Evolutionary conservation across 768 basidiomycete genomes (phyloP).

Genomic region (Lentinula lateritia): DNA sequence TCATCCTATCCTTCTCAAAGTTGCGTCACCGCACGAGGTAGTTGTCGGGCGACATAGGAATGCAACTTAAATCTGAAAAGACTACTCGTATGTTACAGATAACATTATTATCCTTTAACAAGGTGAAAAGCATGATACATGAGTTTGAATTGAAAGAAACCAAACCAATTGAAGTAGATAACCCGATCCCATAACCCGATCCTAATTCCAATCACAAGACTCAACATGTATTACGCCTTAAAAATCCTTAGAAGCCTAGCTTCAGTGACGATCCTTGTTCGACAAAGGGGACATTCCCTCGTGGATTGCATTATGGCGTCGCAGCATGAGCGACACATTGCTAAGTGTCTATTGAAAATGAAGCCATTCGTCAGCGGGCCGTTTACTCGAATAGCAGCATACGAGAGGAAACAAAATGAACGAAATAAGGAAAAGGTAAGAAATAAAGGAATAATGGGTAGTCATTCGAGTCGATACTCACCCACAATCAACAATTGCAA

Average conservation of each 20-base stretch:
- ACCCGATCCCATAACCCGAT: too few relatives aligned
- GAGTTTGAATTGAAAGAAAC: too few relatives aligned
- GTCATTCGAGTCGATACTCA: neutral
- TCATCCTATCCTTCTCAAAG: too few relatives aligned
- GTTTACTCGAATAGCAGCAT: neutral
- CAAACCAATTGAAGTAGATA: too few relatives aligned
- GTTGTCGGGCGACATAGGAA: too few relatives aligned
- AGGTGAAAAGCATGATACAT: too few relatives aligned
- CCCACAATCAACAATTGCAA: conserved; percentile 93
- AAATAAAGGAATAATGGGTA: conserved; percentile 19
- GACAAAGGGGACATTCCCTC: conserved; percentile 85
- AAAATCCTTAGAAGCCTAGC: conserved; percentile 76
- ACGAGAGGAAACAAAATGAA: neutral
- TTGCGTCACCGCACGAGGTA: too few relatives aligned
- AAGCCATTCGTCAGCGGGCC: neutral
- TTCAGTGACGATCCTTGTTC: conserved; percentile 84
- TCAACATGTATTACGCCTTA: conserved; percentile 27
- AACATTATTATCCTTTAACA: too few relatives aligned
- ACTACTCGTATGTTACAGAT: too few relatives aligned
- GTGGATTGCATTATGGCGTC: conserved; percentile 75
- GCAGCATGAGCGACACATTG: conserved; percentile 74
- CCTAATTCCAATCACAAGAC: too few relatives aligned
- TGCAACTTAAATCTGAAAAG: too few relatives aligned
- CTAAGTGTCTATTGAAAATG: conserved; percentile 54
- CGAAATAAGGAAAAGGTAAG: neutral